Conservation (phyloP, 2,329 filamentous ascomycete genomes). For the Fusarium penzigii region DNA sequence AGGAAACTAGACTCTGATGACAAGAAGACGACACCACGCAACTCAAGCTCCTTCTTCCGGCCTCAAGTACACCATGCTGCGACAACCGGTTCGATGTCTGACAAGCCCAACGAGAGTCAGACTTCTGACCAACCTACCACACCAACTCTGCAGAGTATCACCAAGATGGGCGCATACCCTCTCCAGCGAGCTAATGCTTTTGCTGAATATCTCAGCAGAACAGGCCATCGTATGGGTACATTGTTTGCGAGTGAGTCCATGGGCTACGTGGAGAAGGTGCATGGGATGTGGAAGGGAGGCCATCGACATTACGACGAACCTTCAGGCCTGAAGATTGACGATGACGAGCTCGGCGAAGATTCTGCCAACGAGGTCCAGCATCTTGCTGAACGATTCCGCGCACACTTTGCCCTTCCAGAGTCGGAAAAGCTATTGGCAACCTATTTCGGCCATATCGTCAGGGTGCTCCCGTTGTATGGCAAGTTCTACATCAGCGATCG, state of each 20-base stretch:
- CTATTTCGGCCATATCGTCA: slow-evolving; percentile 90
- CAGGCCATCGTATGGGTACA: slow-evolving; percentile 78
- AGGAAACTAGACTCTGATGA: slow-evolving; percentile 20
- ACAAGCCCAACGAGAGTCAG: slow-evolving; percentile 7
- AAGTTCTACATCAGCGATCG: slow-evolving; percentile 93
- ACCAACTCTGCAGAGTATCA: slow-evolving; percentile 53
- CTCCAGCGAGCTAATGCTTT: slow-evolving; percentile 81
- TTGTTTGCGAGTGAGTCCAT: slow-evolving; percentile 88
- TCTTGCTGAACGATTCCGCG: slow-evolving; percentile 79
- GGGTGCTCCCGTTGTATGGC: slow-evolving; percentile 88
- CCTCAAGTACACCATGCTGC: slow-evolving; percentile 33
- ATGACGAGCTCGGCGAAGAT: slow-evolving; percentile 57
- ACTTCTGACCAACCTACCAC: slow-evolving; percentile 31
- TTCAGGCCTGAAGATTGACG: slow-evolving; percentile 51
- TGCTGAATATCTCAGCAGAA: slow-evolving; percentile 78
- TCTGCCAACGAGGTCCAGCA: slow-evolving; percentile 65
- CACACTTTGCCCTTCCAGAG: slow-evolving; percentile 85
- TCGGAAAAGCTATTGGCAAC: slow-evolving; percentile 83
- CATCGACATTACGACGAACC: slow-evolving; percentile 81
- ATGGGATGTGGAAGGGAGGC: slow-evolving; percentile 93
- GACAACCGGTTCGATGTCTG: slow-evolving; percentile 40
- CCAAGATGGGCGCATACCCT: slow-evolving; percentile 70
- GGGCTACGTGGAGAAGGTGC: slow-evolving; percentile 95
- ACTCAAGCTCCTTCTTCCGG: slow-evolving; percentile 11
- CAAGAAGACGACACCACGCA: slow-evolving; percentile 15